phyloP scores from a whole-genome alignment of 805 yeast genomes.

The Metahyphopichia silvanorum region DNA sequence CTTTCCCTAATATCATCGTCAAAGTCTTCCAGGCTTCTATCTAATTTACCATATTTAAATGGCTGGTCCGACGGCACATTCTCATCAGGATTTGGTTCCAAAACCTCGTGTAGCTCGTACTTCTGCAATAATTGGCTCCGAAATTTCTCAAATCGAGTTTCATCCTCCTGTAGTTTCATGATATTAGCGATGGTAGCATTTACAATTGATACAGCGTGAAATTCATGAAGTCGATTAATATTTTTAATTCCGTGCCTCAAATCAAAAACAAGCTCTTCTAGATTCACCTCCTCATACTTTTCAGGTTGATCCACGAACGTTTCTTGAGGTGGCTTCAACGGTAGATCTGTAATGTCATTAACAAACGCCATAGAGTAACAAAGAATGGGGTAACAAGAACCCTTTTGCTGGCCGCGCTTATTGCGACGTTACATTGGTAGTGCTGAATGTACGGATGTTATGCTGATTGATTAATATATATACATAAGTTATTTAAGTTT shows the following conservation, averaged over 20 bases:
- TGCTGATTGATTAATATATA: too few relatives aligned
- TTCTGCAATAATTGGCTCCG: slow-evolving; percentile 22
- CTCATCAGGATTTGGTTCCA: background rate
- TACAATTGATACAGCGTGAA: slow-evolving; percentile 32
- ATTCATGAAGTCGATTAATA: slow-evolving; percentile 31
- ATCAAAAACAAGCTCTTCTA: slow-evolving; percentile 34
- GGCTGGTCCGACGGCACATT: slow-evolving; percentile 9
- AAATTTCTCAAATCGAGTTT: slow-evolving; percentile 18
- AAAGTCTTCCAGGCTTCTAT: slow-evolving; percentile 2
- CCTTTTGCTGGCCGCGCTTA: too few relatives aligned
- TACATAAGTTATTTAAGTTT: too few relatives aligned
- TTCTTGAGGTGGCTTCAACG: slow-evolving; percentile 34
- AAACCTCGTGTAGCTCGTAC: slow-evolving; percentile 1
- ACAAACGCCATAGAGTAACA: slow-evolving; percentile 1
- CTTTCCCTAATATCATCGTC: too few relatives aligned
- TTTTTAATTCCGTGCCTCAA: slow-evolving; percentile 26
- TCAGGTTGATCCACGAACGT: slow-evolving; percentile 41
- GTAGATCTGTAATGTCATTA: slow-evolving; percentile 21
- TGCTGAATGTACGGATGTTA: too few relatives aligned
- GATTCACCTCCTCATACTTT: slow-evolving; percentile 27
- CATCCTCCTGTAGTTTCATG: slow-evolving; percentile 25
- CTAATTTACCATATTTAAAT: slow-evolving; percentile 13
- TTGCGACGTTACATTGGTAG: too few relatives aligned
- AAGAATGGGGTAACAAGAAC: too few relatives aligned
- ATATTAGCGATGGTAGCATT: slow-evolving; percentile 28